Evolutionary conservation across 1,139 yeast genomes (phyloP), one percentile per base, ranked within the genome.

Genomic region (Schizosaccharomyces versatilis): DNA sequence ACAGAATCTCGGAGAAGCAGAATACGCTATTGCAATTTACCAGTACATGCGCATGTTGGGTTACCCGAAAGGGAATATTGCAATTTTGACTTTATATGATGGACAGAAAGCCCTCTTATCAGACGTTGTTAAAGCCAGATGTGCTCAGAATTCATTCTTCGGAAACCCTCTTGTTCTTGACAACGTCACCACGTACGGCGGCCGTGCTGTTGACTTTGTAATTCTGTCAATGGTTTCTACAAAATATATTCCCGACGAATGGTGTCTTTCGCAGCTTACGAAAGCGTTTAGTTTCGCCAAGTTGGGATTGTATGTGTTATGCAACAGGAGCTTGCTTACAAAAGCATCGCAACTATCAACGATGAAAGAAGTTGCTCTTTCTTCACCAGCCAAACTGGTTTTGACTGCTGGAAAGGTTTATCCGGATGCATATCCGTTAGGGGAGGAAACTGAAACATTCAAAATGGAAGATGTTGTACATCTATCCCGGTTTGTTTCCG

Each of bases 1-100:
- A 59, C 71, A 73, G 56, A 73, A 73, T 57, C 60, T 74, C 9
- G 73, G 69, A 9, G 83, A 79, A 60, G 83, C 82, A 0, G 79
- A 76, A 59, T 75, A 68, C 59, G 68, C 74, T 12, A 75, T 75
- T 8, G 66, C 68, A 0, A 60, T 78, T 8, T 77, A 68, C 61
- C 71, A 70, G 63, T 77, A 75, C 60, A 66, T 79, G 73, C 62
- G 73, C 32, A 60, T 69, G 2, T 58, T 72, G 17, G 78, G 77
- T 0, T 76, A 76, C 60, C 71, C 78, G 0, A 55, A 61, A 0
- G 60, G 62, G 0, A 61, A 62, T 15, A 71, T 79, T 19, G 67
- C 70, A 9, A 70, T 80, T 10, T 61, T 74, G 53, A 69, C 74
- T 1, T 66, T 70, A 9, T 71, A 70, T 38, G 64, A 65, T 17